Percentiles rank a stretch among this genome's conserved stretches.
Evolutionary conservation across 768 basidiomycete genomes (phyloP).

Genomic region (Hygrophorus russula): DNA sequence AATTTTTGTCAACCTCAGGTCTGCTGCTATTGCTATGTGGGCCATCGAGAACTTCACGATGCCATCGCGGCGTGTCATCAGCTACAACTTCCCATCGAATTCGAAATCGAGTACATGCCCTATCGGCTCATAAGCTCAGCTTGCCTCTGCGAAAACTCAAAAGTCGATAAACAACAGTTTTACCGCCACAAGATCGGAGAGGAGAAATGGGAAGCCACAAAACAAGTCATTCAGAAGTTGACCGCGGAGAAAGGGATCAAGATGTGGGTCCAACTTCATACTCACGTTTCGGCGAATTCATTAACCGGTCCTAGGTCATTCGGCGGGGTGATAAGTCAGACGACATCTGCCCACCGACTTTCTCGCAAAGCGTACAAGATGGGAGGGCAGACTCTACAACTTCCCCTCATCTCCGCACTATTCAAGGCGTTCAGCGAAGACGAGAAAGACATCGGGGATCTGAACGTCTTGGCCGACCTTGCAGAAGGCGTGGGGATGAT

Average conservation of each 20-base stretch:
- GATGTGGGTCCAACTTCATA: slow-evolving; percentile 28
- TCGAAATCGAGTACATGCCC: slow-evolving; percentile 42
- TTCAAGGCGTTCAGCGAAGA: slow-evolving; percentile 63
- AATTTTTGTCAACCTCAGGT: slow-evolving; percentile 17
- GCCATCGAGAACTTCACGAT: slow-evolving; percentile 39
- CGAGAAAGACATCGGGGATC: slow-evolving; percentile 50
- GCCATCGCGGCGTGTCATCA: slow-evolving; percentile 37
- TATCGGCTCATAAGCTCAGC: slow-evolving; percentile 33
- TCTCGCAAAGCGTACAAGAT: slow-evolving; percentile 54
- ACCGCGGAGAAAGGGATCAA: slow-evolving; percentile 45
- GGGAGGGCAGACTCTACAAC: slow-evolving; percentile 51
- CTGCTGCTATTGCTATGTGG: slow-evolving; percentile 42
- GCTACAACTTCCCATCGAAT: slow-evolving; percentile 33
- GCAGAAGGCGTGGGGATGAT: slow-evolving; percentile 49
- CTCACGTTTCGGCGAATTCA: background rate
- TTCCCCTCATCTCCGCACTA: slow-evolving; percentile 41
- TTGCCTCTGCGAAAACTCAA: slow-evolving; percentile 24
- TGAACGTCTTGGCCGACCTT: slow-evolving; percentile 43
- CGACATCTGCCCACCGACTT: slow-evolving; percentile 63
- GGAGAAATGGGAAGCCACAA: slow-evolving; percentile 31
- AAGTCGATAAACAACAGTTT: slow-evolving; percentile 30
- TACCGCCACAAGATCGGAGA: slow-evolving; percentile 37
- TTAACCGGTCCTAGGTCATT: slow-evolving; percentile 30
- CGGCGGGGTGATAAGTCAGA: slow-evolving; percentile 50
- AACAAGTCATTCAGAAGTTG: slow-evolving; percentile 36